Evolutionary conservation across 1,284 basidiomycete genomes (phyloP), one percentile per base, ranked within the genome.

Genomic region (Microbotryum scabiosae): DNA sequence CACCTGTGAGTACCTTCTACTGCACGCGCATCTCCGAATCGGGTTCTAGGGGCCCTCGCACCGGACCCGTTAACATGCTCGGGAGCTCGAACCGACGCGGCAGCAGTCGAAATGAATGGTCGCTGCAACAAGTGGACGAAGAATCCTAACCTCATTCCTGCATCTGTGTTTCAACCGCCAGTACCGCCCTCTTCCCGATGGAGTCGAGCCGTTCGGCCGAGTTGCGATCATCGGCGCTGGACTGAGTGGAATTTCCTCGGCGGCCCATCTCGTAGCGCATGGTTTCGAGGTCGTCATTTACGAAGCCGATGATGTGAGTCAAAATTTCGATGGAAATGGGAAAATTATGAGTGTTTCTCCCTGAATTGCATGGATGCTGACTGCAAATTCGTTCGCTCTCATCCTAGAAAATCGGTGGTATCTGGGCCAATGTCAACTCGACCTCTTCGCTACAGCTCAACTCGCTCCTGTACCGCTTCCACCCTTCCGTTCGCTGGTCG

Each of bases 371-470:
- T 10, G 10, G 18, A 28, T 68, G 68, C 69, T 16, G 67, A 78
- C 6, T 81, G 81, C 23, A 49, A 49, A 21, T 21, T 26, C 1
- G 26, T 21, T 41, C 5, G 3, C 14, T 5, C 5, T 41, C 10
- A 6, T 7, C 20, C 7, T 23, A 62, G 56, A 41, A 45, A 5
- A 62, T 73, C 36, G 75, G 75, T 26, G 83, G 83, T 0, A 83
- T 85, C 51, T 85, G 84, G 84, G 74, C 81, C 1, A 78, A 80
- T 51, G 83, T 84, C 53, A 85, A 84, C 71, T 76, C 73, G 9
- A 82, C 82, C 0, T 82, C 80, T 1, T 81, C 81, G 8, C 75
- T 85, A 0, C 84, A 85, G 72, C 79, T 85, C 63, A 84, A 82
- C 71, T 82, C 80, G 7, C 43, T 84, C 30, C 72, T 83, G 44